phyloP scores from a whole-genome alignment of 1,284 basidiomycete species.

The Ceratobasidium sp. region DNA sequence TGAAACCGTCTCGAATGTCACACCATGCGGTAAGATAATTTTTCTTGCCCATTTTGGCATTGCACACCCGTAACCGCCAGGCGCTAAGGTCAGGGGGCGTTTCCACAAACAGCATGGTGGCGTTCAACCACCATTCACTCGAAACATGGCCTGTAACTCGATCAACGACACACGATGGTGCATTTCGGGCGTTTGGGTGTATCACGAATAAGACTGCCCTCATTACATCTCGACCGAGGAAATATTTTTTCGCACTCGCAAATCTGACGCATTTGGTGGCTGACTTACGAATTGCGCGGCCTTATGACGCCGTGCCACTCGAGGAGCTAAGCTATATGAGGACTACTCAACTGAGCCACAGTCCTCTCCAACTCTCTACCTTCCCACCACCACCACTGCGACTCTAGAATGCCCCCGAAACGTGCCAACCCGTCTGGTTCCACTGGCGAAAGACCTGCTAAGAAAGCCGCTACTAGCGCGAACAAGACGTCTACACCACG shows the following conservation, averaged over 20 bases:
- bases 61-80: too few species aligned
- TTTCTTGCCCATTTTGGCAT: too few species aligned
- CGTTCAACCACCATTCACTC: too few species aligned
- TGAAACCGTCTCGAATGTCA: too few species aligned
- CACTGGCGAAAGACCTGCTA: not conserved
- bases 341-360: not conserved
- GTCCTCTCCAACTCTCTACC: not conserved
- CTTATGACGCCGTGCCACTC: not conserved
- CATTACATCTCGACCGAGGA: not conserved
- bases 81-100: too few species aligned
- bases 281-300: not conserved
- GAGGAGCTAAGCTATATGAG: not conserved
- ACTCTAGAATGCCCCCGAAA: conserved; percentile 15
- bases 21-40: too few species aligned
- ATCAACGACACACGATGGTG: too few species aligned
- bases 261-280: not conserved
- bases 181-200: not conserved
- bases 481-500: not conserved
- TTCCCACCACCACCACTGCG: not conserved
- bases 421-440: conserved; percentile 16
- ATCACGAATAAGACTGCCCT: not conserved
- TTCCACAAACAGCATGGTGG: too few species aligned
- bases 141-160: too few species aligned
- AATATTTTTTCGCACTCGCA: not conserved
- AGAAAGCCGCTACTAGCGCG: not conserved